Evolutionary conservation across 345 rosid species (phyloP), one percentile per base, ranked within the genome.

Genomic region (Anastatica hierochuntica): DNA sequence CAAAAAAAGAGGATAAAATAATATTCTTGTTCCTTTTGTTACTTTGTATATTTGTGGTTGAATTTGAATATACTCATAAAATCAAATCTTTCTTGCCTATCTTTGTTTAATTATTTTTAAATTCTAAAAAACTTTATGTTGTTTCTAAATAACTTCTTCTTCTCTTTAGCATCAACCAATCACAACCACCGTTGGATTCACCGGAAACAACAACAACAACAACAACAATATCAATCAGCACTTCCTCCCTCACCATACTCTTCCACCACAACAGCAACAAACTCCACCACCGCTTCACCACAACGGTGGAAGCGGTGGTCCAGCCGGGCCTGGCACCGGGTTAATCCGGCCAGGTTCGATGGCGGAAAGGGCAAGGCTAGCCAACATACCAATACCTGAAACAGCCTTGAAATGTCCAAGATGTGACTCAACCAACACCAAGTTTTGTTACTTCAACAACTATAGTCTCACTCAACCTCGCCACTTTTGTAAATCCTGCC

Each of bases 391-490:
- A 12, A 77, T 72, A 38, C 88, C 88, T 7, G 92, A 86, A 39
- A 36, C 66, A 40, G 73, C 82, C 30, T 70, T 79, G 13, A 83
- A 79, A 63, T 86, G 95, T 53, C 95, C 95, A 10, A 71, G 95
- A 67, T 86, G 95, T 53, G 90, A 81, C 7, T 86, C 95, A 23
- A 61, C 77, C 56, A 86, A 86, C 74, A 85, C 95, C 24, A 85
- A 85, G 36, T 85, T 85, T 59, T 85, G 95, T 46, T 85, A 85
- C 80, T 85, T 72, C 77, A 86, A 86, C 43, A 86, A 86, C 76
- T 86, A 86, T 35, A 83, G 73, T 73, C 84, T 86, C 49, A 66
- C 92, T 26, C 95, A 86, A 49, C 95, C 90, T 5, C 90, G 95
- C 46, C 92, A 86, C 82, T 83, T 86, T 42, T 86, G 95, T 67